Conservation (phyloP, 345 rosid genomes). For the Hypericum androsaemum region DNA sequence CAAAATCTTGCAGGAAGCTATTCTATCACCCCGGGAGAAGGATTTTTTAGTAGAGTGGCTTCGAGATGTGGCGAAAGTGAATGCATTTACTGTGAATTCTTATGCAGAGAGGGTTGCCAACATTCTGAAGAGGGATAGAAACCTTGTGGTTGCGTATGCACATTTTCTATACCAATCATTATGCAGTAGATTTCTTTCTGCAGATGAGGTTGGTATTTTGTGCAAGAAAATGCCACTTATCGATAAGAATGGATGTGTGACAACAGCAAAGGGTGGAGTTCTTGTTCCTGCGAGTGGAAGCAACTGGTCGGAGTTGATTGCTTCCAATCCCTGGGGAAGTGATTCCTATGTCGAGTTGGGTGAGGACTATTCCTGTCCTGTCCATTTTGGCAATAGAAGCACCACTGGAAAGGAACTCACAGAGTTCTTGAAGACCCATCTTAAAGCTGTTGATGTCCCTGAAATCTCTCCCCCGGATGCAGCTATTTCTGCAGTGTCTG, state of each 20-base stretch:
- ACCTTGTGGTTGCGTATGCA: slow-evolving; percentile 34
- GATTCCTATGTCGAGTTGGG: slow-evolving; percentile 37
- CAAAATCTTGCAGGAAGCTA: slow-evolving; percentile 22
- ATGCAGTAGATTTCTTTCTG: slow-evolving; percentile 13
- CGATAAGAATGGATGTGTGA: slow-evolving; percentile 36
- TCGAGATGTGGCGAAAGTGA: slow-evolving; percentile 4
- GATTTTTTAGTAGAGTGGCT: slow-evolving; percentile 38
- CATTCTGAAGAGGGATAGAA: slow-evolving; percentile 17
- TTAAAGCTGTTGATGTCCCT: slow-evolving; percentile 43
- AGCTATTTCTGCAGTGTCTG: slow-evolving; percentile 37
- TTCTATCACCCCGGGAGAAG: slow-evolving; percentile 13
- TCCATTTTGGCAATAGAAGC: slow-evolving; percentile 27
- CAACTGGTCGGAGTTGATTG: slow-evolving; percentile 47
- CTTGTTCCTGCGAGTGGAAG: slow-evolving; percentile 62
- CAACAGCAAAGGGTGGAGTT: slow-evolving; percentile 17
- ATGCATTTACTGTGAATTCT: slow-evolving; percentile 10
- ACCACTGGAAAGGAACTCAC: slow-evolving; percentile 27
- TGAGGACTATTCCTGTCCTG: slow-evolving; percentile 36
- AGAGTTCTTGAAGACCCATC: slow-evolving; percentile 26
- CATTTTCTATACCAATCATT: slow-evolving; percentile 50
- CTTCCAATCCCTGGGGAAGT: slow-evolving; percentile 44
- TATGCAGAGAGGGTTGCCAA: slow-evolving; percentile 22
- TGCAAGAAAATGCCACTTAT: slow-evolving; percentile 44
- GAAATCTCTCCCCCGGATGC: slow-evolving; percentile 42
- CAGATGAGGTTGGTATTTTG: slow-evolving; percentile 12